Evolutionary conservation across 192 early-diverging fungal genomes (phyloP).

Genomic region (Jimgerdemannia flammicorona): DNA sequence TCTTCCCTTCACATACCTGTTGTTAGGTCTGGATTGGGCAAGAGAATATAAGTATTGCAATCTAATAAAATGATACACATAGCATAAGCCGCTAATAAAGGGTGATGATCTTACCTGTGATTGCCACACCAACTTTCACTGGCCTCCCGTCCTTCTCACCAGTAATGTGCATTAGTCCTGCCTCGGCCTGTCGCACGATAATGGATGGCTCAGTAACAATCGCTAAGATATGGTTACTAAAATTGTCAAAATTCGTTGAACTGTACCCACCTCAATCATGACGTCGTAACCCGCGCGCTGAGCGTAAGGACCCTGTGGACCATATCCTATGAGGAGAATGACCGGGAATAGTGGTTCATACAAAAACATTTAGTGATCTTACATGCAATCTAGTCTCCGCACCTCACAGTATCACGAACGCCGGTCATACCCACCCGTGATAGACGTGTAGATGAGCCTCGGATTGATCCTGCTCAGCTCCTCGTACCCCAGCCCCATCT

Average conservation of each 20-base stretch:
- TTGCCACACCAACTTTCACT: conserved; percentile 95
- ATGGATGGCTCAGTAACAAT: neutral
- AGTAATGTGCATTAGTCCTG: conserved; percentile 96
- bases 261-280: conserved; percentile 60
- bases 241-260: conserved; percentile 11
- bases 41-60: no score
- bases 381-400: no score
- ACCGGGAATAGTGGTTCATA: neutral
- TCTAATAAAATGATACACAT: neutral
- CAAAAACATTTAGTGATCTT: neutral
- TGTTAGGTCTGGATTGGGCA: conserved; percentile 43
- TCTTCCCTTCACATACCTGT: conserved; percentile 32
- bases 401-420: no score
- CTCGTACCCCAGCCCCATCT: conserved; percentile 74
- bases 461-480: conserved; percentile 67
- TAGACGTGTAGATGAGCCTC: conserved; percentile 81
- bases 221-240: neutral
- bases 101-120: conserved; percentile 68
- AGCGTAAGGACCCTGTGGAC: conserved; percentile 80
- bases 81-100: neutral
- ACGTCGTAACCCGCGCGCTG: conserved; percentile 88
- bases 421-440: conserved; percentile 45
- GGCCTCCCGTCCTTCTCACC: conserved; percentile 78
- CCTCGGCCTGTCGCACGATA: conserved; percentile 57
- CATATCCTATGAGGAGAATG: conserved; percentile 59